Base-by-base conservation (phyloP, 2,329 filamentous ascomycete species). In the Clonostachys byssicola region DNA sequence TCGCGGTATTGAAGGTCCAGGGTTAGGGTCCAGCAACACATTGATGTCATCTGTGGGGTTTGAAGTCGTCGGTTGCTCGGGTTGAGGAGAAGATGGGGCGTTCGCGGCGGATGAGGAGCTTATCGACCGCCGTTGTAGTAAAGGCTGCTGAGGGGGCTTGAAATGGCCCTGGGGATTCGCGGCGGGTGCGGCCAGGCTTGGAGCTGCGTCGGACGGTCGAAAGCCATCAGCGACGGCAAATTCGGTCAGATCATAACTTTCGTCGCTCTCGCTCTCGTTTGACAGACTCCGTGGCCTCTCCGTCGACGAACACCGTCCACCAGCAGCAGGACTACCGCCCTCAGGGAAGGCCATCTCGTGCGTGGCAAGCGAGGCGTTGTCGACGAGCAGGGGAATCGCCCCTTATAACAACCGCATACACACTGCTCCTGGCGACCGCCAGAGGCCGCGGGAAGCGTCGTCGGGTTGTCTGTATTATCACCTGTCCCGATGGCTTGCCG, bases 151-250 rank as follows among this genome's bases (percentile, higher is more conserved):
- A 52, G 33, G 47, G 49, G 23, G 42, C 48, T 39, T 51, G 49
- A 50, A 52, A 53, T 10, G 46, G 40, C 30, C 23, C 20, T 23
- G 34, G 41, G 43, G 38, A 36, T 16, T 17, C 48, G 45, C 43
- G n/a, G 43, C 20, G 30, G 44, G n/a, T 41, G 44, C 44, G 18
- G 33, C 43, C 6, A 34, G 34, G 6, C 23, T 34, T 38, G 47
- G 17, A 41, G 40, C 38, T 40, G 40, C 17, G 45, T 55, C 52
- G n/a, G 48, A 60, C 17, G 74, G 75, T 48, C 74, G 66, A 54
- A 76, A 78, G 45, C 75, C 76, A 56, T 80, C 76, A 14, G 77
- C 73, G 48, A 83, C 71, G 44, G 71, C 69, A 62, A 75, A 68
- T 30, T 72, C 75, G 43, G 65, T 65, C 57, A 78, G 55, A 53